A percentile compares a stretch with the other conserved stretches of the same genome.
phyloP scores from a whole-genome alignment of 352 stramenopile species.

The Pythium pyrilobum region DNA sequence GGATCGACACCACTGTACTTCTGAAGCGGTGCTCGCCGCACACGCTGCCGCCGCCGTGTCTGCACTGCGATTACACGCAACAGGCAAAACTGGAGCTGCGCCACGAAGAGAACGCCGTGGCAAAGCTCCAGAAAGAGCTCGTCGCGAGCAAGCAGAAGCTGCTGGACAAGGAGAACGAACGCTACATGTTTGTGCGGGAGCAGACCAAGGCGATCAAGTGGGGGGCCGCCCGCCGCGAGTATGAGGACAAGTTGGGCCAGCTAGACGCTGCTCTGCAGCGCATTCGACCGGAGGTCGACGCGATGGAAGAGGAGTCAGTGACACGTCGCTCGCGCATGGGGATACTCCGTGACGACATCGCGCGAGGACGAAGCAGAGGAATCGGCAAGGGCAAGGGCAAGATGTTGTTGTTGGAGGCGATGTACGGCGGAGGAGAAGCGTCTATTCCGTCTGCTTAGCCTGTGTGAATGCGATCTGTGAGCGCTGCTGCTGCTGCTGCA shows the following conservation, averaged over 20 bases:
- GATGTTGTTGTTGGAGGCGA: neutral
- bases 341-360: slow-evolving; percentile 22
- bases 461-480: slow-evolving; percentile 19
- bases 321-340: neutral
- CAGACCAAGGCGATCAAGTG: slow-evolving; percentile 45
- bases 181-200: slow-evolving; percentile 40
- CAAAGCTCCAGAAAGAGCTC: slow-evolving; percentile 32
- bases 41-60: slow-evolving; percentile 51
- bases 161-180: slow-evolving; percentile 39
- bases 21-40: slow-evolving; percentile 37
- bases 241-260: slow-evolving; percentile 30
- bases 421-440: neutral
- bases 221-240: slow-evolving; percentile 45
- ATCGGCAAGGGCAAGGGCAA: slow-evolving; percentile 34
- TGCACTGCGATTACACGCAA: slow-evolving; percentile 46
- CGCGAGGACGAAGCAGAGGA: slow-evolving; percentile 35
- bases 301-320: slow-evolving; percentile 10
- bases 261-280: slow-evolving; percentile 25
- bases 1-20: slow-evolving; percentile 41
- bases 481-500: slow-evolving; percentile 31
- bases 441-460: slow-evolving; percentile 4
- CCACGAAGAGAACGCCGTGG: slow-evolving; percentile 15
- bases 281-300: slow-evolving; percentile 15
- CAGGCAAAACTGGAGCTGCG: slow-evolving; percentile 20
- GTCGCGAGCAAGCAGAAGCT: slow-evolving; percentile 26